Conservation (phyloP, 805 yeast genomes). For the Tetrapisispora taiwanensis region DNA sequence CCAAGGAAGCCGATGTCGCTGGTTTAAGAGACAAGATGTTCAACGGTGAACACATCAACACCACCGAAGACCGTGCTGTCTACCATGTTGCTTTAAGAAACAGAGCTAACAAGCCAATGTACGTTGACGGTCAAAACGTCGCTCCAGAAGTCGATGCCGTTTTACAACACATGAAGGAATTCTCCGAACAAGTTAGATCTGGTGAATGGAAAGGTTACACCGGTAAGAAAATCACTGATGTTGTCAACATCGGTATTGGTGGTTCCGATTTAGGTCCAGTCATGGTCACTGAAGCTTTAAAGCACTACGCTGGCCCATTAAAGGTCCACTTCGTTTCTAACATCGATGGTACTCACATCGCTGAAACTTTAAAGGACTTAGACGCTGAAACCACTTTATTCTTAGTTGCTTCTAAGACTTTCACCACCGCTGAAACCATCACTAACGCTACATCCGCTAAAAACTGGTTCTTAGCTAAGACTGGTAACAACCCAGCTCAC, state of each 20-base stretch:
- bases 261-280: conserved; percentile 99
- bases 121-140: conserved; percentile 82
- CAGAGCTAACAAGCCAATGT: conserved; percentile 74
- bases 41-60: conserved; percentile 86
- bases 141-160: conserved; percentile 88
- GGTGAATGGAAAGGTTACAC: conserved; percentile 97
- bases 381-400: conserved; percentile 89
- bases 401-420: conserved; percentile 91
- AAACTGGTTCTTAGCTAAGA: conserved; percentile 76
- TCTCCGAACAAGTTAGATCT: conserved; percentile 78
- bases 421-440: conserved; percentile 96
- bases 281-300: conserved; percentile 97
- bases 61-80: conserved; percentile 94
- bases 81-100: conserved; percentile 95
- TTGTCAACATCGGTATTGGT: conserved; percentile 97
- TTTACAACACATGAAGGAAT: conserved; percentile 92
- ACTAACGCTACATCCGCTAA: conserved; percentile 95
- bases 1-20: conserved; percentile 84
- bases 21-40: conserved; percentile 83
- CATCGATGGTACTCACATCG: conserved; percentile 96
- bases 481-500: conserved; percentile 46
- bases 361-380: conserved; percentile 70
- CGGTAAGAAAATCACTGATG: conserved; percentile 85
- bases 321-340: conserved; percentile 90
- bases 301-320: conserved; percentile 71